These are phyloP conservation scores for Sisymbrium altissimum DNA, from an alignment of 345 rosid species.

Conservation along the genomic window DNA sequence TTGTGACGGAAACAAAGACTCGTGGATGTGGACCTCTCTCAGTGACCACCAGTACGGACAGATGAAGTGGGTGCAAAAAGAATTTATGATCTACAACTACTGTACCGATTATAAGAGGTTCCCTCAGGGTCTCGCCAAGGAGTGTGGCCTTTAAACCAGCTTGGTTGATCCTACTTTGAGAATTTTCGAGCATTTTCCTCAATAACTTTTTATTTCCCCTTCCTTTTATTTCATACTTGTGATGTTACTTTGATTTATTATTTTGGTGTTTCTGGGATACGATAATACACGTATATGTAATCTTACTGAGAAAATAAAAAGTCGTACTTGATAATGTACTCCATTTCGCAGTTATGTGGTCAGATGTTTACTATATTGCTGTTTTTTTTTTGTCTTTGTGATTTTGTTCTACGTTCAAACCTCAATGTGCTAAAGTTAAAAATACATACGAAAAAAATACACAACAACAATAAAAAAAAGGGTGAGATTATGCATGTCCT, in stretches of 20 bases:
- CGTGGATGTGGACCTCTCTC: slow-evolving; percentile 37
- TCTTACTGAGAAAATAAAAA: neutral
- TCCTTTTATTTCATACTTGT: neutral
- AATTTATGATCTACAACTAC: slow-evolving; percentile 57
- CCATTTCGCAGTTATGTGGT: neutral
- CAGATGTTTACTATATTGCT: neutral
- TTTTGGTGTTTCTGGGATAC: neutral
- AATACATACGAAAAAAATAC: neutral
- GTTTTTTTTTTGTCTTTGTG: neutral
- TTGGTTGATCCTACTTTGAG: neutral
- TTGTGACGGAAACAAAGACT: slow-evolving; percentile 22
- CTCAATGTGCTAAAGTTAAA: neutral
- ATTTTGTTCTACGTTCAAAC: neutral
- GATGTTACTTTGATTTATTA: slow-evolving; percentile 2
- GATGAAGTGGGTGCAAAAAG: slow-evolving; percentile 49
- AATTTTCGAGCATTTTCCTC: slow-evolving; percentile 3
- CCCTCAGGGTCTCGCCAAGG: slow-evolving; percentile 39
- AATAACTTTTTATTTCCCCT: neutral
- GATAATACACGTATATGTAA: neutral
- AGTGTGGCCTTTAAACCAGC: slow-evolving; percentile 24
- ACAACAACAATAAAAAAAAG: neutral
- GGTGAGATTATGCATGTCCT: neutral
- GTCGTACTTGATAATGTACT: neutral
- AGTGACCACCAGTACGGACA: slow-evolving; percentile 23
- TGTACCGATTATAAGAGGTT: slow-evolving; percentile 46